Base-by-base conservation (phyloP, 768 basidiomycete species). In the Xerocomus brunneocitrinus region DNA sequence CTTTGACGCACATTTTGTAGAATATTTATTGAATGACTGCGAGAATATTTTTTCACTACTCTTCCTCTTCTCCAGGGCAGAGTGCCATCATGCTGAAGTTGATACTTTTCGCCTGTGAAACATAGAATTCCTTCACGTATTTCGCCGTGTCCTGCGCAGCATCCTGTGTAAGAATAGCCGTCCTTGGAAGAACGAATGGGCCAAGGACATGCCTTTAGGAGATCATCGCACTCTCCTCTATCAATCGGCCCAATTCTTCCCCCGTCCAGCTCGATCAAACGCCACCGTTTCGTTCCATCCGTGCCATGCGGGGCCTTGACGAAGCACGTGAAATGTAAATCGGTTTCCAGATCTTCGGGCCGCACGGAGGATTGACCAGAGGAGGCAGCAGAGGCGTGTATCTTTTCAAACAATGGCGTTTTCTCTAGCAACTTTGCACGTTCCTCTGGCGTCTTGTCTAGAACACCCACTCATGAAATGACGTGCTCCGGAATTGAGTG, bases 311-410 rank as follows among this genome's bases (percentile, higher is more conserved):
- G 82, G 0, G 88, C 89, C 53, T 78, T 76, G 32, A 97, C 81
- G 61, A 97, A 98, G 61, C 86, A 85, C 1, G 89, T 89, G 58
- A 95, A 98, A 70, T 97, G 95, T 8, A 91, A 74, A 60, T 89
- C 78, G 0, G 87, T 88, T 36, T 90, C 75, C 8, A 84, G 73
- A 59, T 89, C 76, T 1, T 72, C 68, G 3, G 89, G 85, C 24
- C 49, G 31, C 0, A 84, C 76, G 1, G 74, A 71, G 5, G 82
- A 82, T 70, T 95, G 91, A 8, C 91, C 91, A 0, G 79, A 65
- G 0, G 75, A 71, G 0, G 91, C 89, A 1, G 83, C 81, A 36
- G 84, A 79, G 0, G 79, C 78, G 58, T 97, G 95, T 54, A 93
- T 91, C 54, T 79, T 70, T 5, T 82, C 81, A 60, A 98, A 92